Evolutionary conservation across 2,329 filamentous ascomycete species (phyloP).

Genomic region (Aspergillus flavus): DNA sequence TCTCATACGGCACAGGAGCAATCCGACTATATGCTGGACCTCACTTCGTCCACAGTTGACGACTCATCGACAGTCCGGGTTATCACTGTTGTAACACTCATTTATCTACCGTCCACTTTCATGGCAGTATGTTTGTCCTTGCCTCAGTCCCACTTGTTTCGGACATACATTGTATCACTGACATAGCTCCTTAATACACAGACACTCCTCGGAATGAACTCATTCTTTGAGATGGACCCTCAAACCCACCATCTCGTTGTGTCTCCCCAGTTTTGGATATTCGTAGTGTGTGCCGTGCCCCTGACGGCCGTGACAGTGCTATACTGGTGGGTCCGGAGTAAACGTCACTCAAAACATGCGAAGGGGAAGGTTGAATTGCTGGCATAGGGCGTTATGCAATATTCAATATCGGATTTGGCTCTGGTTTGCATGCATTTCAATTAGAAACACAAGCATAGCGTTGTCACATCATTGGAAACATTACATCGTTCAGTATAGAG

Average conservation of each 20-base stretch:
- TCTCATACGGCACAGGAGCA: slow-evolving; percentile 22
- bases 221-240: slow-evolving; percentile 38
- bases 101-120: slow-evolving; percentile 41
- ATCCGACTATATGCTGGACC: slow-evolving; percentile 26
- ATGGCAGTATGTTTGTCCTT: slow-evolving; percentile 30
- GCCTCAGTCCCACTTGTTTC: background rate
- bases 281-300: slow-evolving; percentile 31
- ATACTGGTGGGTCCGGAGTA: slow-evolving; percentile 21
- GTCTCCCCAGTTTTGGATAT: slow-evolving; percentile 45
- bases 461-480: background rate
- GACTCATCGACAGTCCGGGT: slow-evolving; percentile 31
- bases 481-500: background rate
- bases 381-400: background rate
- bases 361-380: background rate
- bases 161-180: background rate
- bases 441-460: background rate
- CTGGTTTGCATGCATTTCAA: background rate
- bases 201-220: slow-evolving; percentile 48
- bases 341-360: slow-evolving; percentile 3
- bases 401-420: background rate
- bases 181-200: slow-evolving; percentile 8
- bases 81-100: slow-evolving; percentile 33
- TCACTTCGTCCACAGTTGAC: slow-evolving; percentile 32
- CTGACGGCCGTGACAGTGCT: slow-evolving; percentile 38
- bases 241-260: slow-evolving; percentile 31